phyloP scores from a whole-genome alignment of 306 rosid species.

The Coriaria nepalensis region DNA sequence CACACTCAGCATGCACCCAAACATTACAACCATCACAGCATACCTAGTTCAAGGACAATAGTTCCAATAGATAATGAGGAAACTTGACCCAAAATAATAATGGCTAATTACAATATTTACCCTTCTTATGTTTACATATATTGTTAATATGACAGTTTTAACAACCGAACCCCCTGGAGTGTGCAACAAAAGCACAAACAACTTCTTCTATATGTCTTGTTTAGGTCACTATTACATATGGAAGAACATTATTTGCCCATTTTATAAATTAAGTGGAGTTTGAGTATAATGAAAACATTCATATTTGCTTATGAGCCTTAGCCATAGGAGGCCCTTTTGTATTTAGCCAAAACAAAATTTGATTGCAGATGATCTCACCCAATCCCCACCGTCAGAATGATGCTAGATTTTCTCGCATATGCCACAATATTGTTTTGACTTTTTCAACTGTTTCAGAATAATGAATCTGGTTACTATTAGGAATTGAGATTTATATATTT shows the following conservation, averaged over 20 bases:
- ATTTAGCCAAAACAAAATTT: neutral
- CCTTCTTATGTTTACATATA: too few species aligned
- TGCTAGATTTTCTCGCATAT: constrained; percentile 92
- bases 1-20: constrained; percentile 98
- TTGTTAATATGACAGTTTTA: too few species aligned
- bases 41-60: constrained; percentile 38
- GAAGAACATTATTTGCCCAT: too few species aligned
- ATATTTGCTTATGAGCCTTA: too few species aligned
- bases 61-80: constrained; percentile 6
- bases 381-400: constrained; percentile 86
- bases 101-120: neutral
- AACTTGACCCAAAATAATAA: constrained; percentile 6
- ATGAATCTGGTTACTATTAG: constrained; percentile 8
- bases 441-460: constrained; percentile 39
- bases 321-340: too few species aligned
- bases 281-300: too few species aligned
- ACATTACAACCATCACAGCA: constrained; percentile 96
- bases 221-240: too few species aligned
- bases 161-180: too few species aligned
- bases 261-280: too few species aligned
- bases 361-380: constrained; percentile 58
- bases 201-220: too few species aligned
- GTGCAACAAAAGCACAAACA: too few species aligned
- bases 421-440: constrained; percentile 93
- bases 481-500: constrained; percentile 10